Percentiles rank a stretch among this genome's conserved stretches.
Conservation (phyloP, 495 filamentous ascomycete species). For the Paragyromitra xinjiangensis region DNA sequence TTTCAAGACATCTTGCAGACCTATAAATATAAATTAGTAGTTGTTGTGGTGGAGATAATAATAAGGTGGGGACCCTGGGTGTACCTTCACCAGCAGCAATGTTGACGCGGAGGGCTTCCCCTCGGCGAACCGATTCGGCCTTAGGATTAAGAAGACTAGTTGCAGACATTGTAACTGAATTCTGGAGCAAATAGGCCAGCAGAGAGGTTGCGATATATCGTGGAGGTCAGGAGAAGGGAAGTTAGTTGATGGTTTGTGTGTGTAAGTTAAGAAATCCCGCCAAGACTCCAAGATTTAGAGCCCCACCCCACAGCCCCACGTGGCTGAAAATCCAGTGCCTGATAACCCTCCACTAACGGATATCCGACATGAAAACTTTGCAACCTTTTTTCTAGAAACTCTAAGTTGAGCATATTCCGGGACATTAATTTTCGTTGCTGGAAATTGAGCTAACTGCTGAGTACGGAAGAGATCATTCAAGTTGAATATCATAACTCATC, state of each 20-base stretch:
- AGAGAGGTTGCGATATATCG: constrained; percentile 29
- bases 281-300: constrained; percentile 42
- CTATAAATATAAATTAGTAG: constrained; percentile 39
- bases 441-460: neutral
- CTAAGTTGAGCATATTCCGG: neutral
- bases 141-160: constrained; percentile 98
- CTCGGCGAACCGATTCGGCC: constrained; percentile 94
- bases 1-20: constrained; percentile 93
- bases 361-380: neutral
- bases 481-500: neutral
- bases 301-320: constrained; percentile 43
- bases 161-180: constrained; percentile 71
- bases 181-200: constrained; percentile 44
- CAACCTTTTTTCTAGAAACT: no score
- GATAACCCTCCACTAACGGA: neutral
- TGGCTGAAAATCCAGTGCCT: constrained; percentile 18
- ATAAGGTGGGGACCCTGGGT: constrained; percentile 41
- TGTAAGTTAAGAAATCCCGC: constrained; percentile 30
- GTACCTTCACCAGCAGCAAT: constrained; percentile 88
- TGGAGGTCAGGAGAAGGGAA: constrained; percentile 16
- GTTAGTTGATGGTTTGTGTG: constrained; percentile 20
- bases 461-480: no score
- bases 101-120: constrained; percentile 94
- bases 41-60: neutral
- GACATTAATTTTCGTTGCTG: neutral